Conservation (phyloP, 495 filamentous ascomycete genomes). For the Xylaria nigripes region DNA sequence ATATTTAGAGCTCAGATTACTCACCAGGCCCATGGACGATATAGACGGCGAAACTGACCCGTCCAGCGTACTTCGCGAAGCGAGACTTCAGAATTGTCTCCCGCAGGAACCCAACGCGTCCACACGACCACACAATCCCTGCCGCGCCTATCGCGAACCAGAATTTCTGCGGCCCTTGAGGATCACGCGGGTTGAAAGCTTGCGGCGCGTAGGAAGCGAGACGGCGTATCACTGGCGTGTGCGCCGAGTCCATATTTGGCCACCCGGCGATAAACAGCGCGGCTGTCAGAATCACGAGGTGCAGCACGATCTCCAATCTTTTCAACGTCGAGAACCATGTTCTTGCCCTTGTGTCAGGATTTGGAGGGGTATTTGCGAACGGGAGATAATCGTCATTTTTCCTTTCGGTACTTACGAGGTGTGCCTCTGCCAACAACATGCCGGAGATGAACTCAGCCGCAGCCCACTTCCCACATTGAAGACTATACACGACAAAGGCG, state of each 20-base stretch:
- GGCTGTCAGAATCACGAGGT: slow-evolving; percentile 24
- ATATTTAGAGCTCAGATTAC: background rate
- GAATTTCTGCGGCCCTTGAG: slow-evolving; percentile 34
- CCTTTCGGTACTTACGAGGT: slow-evolving; percentile 27
- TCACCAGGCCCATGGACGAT: slow-evolving; percentile 47
- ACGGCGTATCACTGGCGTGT: slow-evolving; percentile 29
- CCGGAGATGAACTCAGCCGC: slow-evolving; percentile 52
- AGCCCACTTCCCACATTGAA: slow-evolving; percentile 52
- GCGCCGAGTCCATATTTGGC: slow-evolving; percentile 33
- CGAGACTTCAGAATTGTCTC: slow-evolving; percentile 47
- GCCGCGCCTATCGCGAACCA: slow-evolving; percentile 52
- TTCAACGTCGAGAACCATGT: slow-evolving; percentile 5
- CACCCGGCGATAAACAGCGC: slow-evolving; percentile 39
- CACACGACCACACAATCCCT: slow-evolving; percentile 48
- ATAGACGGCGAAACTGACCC: slow-evolving; percentile 54
- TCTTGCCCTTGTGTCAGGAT: background rate
- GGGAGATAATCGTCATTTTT: slow-evolving; percentile 6
- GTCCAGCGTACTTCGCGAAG: slow-evolving; percentile 54
- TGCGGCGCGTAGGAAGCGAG: slow-evolving; percentile 27
- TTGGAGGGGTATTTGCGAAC: background rate
- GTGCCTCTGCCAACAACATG: slow-evolving; percentile 51
- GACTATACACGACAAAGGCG: slow-evolving; percentile 45
- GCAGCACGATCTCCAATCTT: slow-evolving; percentile 3
- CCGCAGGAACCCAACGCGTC: slow-evolving; percentile 39
- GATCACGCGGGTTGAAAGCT: slow-evolving; percentile 26